These are phyloP conservation scores for Lunasporangiospora selenospora DNA, from an alignment of 192 early-diverging fungal genomes.

Conservation along the genomic window DNA sequence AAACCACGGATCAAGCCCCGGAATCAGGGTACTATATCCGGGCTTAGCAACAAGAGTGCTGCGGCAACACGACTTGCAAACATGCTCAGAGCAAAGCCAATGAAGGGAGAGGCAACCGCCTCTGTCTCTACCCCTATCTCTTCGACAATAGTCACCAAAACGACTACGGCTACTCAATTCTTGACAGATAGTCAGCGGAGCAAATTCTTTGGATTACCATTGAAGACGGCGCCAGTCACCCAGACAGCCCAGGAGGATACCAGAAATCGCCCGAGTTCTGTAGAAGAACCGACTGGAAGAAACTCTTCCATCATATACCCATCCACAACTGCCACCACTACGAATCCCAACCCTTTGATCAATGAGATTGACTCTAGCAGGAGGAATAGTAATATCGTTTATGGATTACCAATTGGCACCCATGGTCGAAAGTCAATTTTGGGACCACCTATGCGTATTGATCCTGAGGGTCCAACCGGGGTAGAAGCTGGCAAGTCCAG, in stretches of 20 bases:
- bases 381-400: no score
- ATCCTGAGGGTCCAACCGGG: not conserved
- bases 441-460: conserved; percentile 22
- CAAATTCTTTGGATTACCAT: no score
- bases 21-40: not conserved
- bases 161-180: not conserved
- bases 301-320: no score
- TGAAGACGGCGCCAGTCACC: no score
- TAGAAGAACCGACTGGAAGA: no score
- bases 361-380: not conserved
- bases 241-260: no score
- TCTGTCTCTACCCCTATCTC: no score
- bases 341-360: not conserved
- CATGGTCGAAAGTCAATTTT: not conserved
- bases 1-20: conserved; percentile 8
- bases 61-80: not conserved
- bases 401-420: not conserved
- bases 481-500: not conserved
- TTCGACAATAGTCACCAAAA: no score
- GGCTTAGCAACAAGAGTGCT: not conserved
- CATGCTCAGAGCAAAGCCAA: not conserved
- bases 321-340: not conserved
- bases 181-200: no score
- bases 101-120: no score
- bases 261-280: no score